Percentiles rank a stretch among this genome's conserved stretches.
Evolutionary conservation across 2,329 filamentous ascomycete species (phyloP).

Genomic region (Aspergillus alliaceus): DNA sequence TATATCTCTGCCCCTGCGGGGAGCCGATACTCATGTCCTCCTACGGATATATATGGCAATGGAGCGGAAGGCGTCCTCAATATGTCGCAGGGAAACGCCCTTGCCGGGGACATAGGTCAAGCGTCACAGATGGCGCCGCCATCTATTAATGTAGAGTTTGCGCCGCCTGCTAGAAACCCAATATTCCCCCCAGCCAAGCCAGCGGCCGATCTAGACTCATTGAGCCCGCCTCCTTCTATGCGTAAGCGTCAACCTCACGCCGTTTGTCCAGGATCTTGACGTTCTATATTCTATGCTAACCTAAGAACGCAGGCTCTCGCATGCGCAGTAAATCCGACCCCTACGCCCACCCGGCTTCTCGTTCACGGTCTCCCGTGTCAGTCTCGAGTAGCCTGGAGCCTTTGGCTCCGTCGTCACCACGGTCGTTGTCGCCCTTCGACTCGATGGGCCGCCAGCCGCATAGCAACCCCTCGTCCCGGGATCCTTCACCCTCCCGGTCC

Average conservation of each 20-base stretch:
- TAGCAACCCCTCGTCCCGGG: constrained; percentile 45
- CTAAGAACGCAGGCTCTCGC: constrained; percentile 47
- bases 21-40: constrained; percentile 49
- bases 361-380: constrained; percentile 38
- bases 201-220: constrained; percentile 69
- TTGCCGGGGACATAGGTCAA: constrained; percentile 63
- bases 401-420: constrained; percentile 32
- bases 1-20: constrained; percentile 49
- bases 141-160: constrained; percentile 91
- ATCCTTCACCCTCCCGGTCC: constrained; percentile 44
- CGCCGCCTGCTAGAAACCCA: constrained; percentile 68
- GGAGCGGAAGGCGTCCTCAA: constrained; percentile 49
- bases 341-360: constrained; percentile 49
- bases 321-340: constrained; percentile 64
- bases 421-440: constrained; percentile 47
- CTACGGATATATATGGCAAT: constrained; percentile 53
- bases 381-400: constrained; percentile 34
- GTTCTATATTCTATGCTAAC: constrained; percentile 6
- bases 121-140: constrained; percentile 82
- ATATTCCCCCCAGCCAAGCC: constrained; percentile 67
- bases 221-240: constrained; percentile 77
- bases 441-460: constrained; percentile 30
- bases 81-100: constrained; percentile 45
- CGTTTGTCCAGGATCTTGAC: not conserved
- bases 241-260: constrained; percentile 35